Evolutionary conservation across 768 basidiomycete genomes (phyloP), one percentile per base, ranked within the genome.

Genomic region (Collybia sp.): DNA sequence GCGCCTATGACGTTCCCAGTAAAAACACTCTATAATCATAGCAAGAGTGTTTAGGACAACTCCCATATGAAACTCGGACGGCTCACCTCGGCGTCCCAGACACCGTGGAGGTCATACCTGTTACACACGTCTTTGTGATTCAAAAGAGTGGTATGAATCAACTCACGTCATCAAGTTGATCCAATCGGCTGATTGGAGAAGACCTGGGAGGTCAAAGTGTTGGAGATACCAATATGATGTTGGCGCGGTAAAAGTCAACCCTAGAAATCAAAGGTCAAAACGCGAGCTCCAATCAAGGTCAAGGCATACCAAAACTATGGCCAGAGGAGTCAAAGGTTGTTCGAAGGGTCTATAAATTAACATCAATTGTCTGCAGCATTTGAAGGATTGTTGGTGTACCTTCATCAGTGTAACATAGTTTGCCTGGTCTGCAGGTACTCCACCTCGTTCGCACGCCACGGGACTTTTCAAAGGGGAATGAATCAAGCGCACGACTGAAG

Each of bases 221-320:
- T 64, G 62, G 5, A 64, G 46, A 47, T 64, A 64, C 62, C 62
- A 63, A 42, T 45, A 61, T 2, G 51, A 53, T 1, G 61, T 57
- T 0, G 61, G 61, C 1, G 56, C 55, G 10, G 61, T 62, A 39
- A 62, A 55, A 5, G 56, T 58, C 10, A 62, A 32, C 2, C 59
- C 61, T 37, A 37, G 35, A 25, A 25, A 25, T 25, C 25, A 25
- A 4, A 25, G 8, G 25, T 25, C 25, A 3, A 25, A 25, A 25
- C 25, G 25, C 8, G 25, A 25, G 25, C 8, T 25, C 25, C 8
- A 25, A 25, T 25, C 8, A 25, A 25, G 3, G 8, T 25, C 25
- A 25, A 25, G 25, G 4, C 25, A 25, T 25, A 25, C 25, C 25
- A 25, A 25, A 25, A 25, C 25, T 25, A 25, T 25, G 25, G 25